A percentile compares a stretch with the other conserved stretches of the same genome.
Conservation (phyloP, 1,284 basidiomycete genomes). For the Ceratobasidium sp. region DNA sequence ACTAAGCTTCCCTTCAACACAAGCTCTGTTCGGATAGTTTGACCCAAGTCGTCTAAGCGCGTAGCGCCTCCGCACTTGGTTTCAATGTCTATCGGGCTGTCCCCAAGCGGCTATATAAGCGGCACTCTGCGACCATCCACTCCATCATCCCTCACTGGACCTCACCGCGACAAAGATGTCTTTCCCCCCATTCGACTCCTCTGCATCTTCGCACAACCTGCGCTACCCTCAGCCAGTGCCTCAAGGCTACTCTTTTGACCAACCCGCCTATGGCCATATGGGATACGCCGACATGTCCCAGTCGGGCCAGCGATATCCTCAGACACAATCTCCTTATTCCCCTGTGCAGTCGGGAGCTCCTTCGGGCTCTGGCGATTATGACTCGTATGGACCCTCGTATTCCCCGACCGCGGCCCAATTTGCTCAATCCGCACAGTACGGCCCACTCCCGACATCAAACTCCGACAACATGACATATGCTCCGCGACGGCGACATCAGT, state of each 20-base stretch:
- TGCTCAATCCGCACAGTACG: conserved; percentile 6
- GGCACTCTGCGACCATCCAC: neutral
- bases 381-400: conserved; percentile 7
- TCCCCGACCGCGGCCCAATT: conserved; percentile 19
- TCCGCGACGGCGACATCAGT: conserved; percentile 9
- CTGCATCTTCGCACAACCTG: neutral
- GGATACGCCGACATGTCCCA: conserved; percentile 29
- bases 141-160: neutral
- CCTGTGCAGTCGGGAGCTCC: neutral
- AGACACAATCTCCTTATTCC: neutral
- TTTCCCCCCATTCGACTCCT: conserved; percentile 12
- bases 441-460: neutral
- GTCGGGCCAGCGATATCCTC: neutral
- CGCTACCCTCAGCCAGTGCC: conserved; percentile 5
- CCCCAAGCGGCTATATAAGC: conserved; percentile 9
- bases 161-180: conserved; percentile 3
- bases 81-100: conserved; percentile 4
- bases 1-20: neutral
- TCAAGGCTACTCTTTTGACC: conserved; percentile 9
- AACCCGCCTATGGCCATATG: conserved; percentile 20
- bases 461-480: conserved; percentile 6
- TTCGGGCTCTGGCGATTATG: neutral
- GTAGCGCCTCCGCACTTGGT: neutral
- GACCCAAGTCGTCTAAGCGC: conserved; percentile 25
- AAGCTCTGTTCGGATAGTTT: conserved; percentile 26